Evolutionary conservation across 257 asterid species (phyloP).

Genomic region (Fraxinus anomala): DNA sequence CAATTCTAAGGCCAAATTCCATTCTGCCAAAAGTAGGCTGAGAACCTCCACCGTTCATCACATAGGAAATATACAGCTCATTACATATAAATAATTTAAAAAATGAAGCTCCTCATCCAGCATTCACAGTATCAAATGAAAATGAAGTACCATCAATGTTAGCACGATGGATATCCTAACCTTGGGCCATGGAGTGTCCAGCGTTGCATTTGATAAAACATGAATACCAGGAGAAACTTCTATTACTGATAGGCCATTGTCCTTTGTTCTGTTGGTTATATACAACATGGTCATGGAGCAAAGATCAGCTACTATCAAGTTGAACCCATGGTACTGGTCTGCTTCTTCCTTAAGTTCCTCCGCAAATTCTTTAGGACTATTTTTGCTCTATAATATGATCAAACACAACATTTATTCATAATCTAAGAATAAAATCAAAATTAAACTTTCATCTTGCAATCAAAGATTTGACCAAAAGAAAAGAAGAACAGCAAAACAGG

Average conservation of each 20-base stretch:
- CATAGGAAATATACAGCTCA: neutral
- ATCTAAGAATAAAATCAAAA: neutral
- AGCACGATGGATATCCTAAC: constrained; percentile 29
- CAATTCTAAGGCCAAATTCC: neutral
- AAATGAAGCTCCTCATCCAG: neutral
- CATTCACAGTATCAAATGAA: neutral
- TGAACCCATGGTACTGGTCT: constrained; percentile 61
- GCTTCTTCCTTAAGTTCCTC: constrained; percentile 60
- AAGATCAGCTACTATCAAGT: constrained; percentile 72
- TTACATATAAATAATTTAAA: neutral
- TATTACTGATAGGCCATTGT: constrained; percentile 23
- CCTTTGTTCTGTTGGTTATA: constrained; percentile 71
- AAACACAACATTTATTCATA: neutral
- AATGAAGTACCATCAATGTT: too few relatives aligned
- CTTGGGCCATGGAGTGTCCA: constrained; percentile 92
- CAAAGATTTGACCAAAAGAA: neutral
- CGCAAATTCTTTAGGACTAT: constrained; percentile 63
- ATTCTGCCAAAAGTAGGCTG: neutral
- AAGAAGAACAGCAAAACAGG: neutral
- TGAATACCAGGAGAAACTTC: constrained; percentile 57
- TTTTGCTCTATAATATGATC: constrained; percentile 46
- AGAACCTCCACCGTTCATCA: neutral
- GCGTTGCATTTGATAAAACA: constrained; percentile 72
- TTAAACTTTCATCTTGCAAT: neutral
- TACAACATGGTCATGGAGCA: constrained; percentile 69